Base-by-base conservation (phyloP, 768 basidiomycete genomes). In the Rhodotorula toruloides region DNA sequence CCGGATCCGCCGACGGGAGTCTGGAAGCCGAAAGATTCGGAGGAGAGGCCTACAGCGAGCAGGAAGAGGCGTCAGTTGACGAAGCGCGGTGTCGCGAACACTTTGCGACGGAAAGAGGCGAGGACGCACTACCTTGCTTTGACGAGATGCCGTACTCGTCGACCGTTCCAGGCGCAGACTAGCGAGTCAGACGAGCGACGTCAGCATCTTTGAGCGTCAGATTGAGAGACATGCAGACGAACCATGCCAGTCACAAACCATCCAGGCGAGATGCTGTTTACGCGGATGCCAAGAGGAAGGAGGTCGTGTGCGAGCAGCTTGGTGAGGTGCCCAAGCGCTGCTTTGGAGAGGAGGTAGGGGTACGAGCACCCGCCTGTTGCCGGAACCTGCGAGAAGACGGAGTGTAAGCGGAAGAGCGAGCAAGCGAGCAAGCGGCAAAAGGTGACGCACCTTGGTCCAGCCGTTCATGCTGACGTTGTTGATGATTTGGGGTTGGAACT, bases 391-490 rank as follows among this genome's bases (percentile, higher is more conserved):
- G 37, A 46, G 36, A n/a, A 27, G 43, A 36, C 22, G 19, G 39
- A 21, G 37, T 2, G 36, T 25, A 10, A 54, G 21, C 10, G 22
- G n/a, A n/a, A 16, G 12, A 29, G 39, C 0, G 43, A 42, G 39
- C 10, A 44, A n/a, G 40, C 16, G 34, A 29, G 25, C 22, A n/a
- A n/a, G 6, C 31, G 9, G 29, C 2, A 21, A 4, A 34, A 37
- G 19, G 34, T 65, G 25, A 40, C 53, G 64, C 43, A 79, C 80
- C n/a, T 46, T 46, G 44, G 44, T 46, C 50, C 50, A 52, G 21
- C 50, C 82, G 61, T 82, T 83, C 81, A 82, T 82, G 55, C 81
- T 81, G 54, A 79, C 80, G 1, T 82, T 83, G 79, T 82, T 81
- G 39, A 83, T 74, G 36, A 83, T 75, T 72, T 82, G 81, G 3